Percentiles rank a stretch among this genome's conserved stretches.
Conservation (phyloP, 2,329 filamentous ascomycete genomes). For the Coniochaeta sp. region DNA sequence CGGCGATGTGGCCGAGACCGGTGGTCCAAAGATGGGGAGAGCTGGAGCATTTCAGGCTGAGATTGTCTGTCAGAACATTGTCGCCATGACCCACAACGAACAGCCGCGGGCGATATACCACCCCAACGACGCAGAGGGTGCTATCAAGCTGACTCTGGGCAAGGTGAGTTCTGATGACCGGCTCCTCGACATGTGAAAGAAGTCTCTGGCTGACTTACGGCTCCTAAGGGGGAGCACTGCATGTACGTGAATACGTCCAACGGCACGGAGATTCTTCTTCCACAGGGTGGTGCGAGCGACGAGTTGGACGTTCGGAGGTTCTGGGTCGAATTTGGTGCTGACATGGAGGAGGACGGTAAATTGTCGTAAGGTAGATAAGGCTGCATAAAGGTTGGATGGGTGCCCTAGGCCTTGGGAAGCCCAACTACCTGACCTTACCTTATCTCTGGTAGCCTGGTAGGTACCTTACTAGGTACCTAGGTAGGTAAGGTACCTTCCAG, state of each 20-base stretch:
- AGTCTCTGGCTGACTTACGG: not conserved
- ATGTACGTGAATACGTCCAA: not conserved
- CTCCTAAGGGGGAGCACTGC: not conserved
- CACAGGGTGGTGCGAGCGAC: not conserved
- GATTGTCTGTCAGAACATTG: slow-evolving; percentile 36
- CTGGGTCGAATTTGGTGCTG: not conserved
- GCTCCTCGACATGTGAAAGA: not conserved
- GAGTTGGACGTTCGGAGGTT: not conserved
- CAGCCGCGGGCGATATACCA: slow-evolving; percentile 17
- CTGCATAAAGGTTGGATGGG: not conserved
- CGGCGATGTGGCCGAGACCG: slow-evolving; percentile 43
- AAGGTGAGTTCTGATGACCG: slow-evolving; percentile 5
- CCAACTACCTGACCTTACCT: too few species aligned
- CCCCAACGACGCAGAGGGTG: slow-evolving; percentile 21
- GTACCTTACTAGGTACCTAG: not conserved
- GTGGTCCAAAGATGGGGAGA: slow-evolving; percentile 31
- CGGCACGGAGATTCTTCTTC: not conserved
- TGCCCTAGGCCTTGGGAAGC: too few species aligned
- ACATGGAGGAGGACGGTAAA: slow-evolving; percentile 2
- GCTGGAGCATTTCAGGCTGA: slow-evolving; percentile 35
- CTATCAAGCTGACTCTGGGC: slow-evolving; percentile 31
- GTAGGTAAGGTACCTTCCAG: too few species aligned
- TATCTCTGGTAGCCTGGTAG: too few species aligned
- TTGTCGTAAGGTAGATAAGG: not conserved
- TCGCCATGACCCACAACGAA: slow-evolving; percentile 27